A percentile compares a stretch with the other conserved stretches of the same genome.
These are phyloP conservation scores for Chlamydomonas reinhardtii DNA, from an alignment of 163 green algal genomes.

Conservation along the genomic window DNA sequence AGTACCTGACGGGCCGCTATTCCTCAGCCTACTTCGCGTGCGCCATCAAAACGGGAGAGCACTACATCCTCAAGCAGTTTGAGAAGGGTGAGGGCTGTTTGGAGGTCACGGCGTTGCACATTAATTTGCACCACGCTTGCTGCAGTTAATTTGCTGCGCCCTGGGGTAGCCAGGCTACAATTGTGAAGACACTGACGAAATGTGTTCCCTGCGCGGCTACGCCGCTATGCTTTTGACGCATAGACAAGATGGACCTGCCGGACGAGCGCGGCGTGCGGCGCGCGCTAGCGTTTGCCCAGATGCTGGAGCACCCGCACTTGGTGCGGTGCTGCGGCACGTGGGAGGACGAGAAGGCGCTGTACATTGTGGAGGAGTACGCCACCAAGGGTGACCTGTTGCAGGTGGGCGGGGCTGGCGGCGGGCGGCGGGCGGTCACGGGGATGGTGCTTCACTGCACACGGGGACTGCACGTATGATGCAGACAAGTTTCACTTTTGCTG, in stretches of 20 bases:
- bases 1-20: slow-evolving; percentile 53
- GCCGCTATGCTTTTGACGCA: too few relatives aligned
- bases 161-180: too few relatives aligned
- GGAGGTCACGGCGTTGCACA: too few relatives aligned
- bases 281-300: slow-evolving; percentile 56
- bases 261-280: slow-evolving; percentile 59
- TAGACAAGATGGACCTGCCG: slow-evolving; percentile 53
- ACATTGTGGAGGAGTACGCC: slow-evolving; percentile 69
- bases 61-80: slow-evolving; percentile 71
- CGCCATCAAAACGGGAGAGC: slow-evolving; percentile 54
- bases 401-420: neutral
- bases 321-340: slow-evolving; percentile 56
- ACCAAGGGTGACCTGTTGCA: slow-evolving; percentile 64
- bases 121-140: too few relatives aligned
- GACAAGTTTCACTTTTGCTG: too few relatives aligned
- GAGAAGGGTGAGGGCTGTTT: slow-evolving; percentile 54
- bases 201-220: too few relatives aligned
- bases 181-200: too few relatives aligned
- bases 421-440: too few relatives aligned
- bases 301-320: slow-evolving; percentile 57
- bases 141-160: too few relatives aligned
- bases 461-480: too few relatives aligned
- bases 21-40: slow-evolving; percentile 64
- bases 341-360: slow-evolving; percentile 60
- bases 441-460: too few relatives aligned